Evolutionary conservation across 371 early-diverging fungal species (phyloP).

Genomic region (Nematocida minor): DNA sequence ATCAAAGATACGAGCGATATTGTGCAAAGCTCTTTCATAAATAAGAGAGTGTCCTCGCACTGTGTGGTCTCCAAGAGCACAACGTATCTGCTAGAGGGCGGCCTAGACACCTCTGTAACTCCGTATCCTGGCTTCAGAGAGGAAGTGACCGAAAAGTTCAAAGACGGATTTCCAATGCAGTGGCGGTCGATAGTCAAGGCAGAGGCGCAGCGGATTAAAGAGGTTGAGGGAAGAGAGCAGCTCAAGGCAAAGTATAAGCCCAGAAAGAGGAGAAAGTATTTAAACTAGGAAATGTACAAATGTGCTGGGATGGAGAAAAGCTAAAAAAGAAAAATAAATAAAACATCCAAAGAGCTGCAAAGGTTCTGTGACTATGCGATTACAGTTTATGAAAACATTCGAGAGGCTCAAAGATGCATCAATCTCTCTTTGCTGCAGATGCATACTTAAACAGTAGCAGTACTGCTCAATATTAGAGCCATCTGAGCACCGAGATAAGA

Average conservation of each 20-base stretch:
- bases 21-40: conserved; percentile 35
- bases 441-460: too few relatives aligned
- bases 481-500: too few relatives aligned
- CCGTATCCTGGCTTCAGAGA: conserved; percentile 4
- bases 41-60: conserved; percentile 7
- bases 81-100: conserved; percentile 5
- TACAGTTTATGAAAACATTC: too few relatives aligned
- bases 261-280: not conserved
- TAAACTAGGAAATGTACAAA: too few relatives aligned
- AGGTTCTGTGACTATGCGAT: too few relatives aligned
- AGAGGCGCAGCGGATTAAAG: not conserved
- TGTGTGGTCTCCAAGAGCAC: conserved; percentile 26
- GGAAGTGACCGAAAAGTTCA: not conserved
- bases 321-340: not conserved
- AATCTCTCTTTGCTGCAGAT: not conserved
- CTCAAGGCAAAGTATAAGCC: not conserved
- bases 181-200: conserved; percentile 1
- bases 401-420: too few relatives aligned
- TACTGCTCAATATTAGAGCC: too few relatives aligned
- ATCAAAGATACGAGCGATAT: conserved; percentile 8
- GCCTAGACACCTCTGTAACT: conserved; percentile 1
- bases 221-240: not conserved
- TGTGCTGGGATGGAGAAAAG: too few relatives aligned
- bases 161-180: conserved; percentile 11
- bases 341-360: not conserved